Percentiles rank a stretch among this genome's conserved stretches.
These are phyloP conservation scores for Clitopilus hobsonii DNA, from an alignment of 768 basidiomycete species.

Conservation along the genomic window DNA sequence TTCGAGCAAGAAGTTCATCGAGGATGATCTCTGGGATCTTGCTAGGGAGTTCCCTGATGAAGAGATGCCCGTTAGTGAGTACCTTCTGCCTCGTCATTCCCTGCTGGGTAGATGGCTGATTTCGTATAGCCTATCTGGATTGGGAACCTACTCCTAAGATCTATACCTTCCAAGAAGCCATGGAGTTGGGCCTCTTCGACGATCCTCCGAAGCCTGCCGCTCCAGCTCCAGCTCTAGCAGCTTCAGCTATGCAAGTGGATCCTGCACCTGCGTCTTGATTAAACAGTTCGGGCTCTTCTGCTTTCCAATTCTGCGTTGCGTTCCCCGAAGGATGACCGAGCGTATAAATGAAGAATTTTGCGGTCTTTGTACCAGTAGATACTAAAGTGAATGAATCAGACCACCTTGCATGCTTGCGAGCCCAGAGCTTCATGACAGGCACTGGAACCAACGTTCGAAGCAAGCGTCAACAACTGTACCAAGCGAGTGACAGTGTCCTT, in stretches of 20 bases:
- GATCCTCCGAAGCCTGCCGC: neutral
- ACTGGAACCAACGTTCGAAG: too few species aligned
- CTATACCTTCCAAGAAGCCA: constrained; percentile 8
- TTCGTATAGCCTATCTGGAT: constrained; percentile 5
- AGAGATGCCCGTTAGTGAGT: constrained; percentile 10
- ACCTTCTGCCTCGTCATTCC: neutral
- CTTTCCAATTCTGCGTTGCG: neutral
- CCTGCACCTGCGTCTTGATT: neutral
- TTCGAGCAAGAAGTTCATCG: constrained; percentile 9
- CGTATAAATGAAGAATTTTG: neutral
- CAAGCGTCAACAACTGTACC: too few species aligned
- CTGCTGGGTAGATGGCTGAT: neutral
- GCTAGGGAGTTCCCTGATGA: constrained; percentile 14
- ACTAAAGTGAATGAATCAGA: too few species aligned
- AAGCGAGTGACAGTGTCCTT: too few species aligned
- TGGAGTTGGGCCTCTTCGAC: constrained; percentile 2
- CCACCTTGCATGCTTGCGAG: too few species aligned
- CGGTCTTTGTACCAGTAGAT: neutral
- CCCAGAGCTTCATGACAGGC: too few species aligned
- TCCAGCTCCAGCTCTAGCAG: neutral
- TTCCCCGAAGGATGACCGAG: neutral
- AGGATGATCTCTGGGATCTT: constrained; percentile 17
- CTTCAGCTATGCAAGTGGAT: neutral
- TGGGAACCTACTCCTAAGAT: constrained; percentile 8
- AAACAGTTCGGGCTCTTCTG: neutral